Evolutionary conservation across 2,329 filamentous ascomycete genomes (phyloP).

Genomic region (Epichloe brachyelytri): DNA sequence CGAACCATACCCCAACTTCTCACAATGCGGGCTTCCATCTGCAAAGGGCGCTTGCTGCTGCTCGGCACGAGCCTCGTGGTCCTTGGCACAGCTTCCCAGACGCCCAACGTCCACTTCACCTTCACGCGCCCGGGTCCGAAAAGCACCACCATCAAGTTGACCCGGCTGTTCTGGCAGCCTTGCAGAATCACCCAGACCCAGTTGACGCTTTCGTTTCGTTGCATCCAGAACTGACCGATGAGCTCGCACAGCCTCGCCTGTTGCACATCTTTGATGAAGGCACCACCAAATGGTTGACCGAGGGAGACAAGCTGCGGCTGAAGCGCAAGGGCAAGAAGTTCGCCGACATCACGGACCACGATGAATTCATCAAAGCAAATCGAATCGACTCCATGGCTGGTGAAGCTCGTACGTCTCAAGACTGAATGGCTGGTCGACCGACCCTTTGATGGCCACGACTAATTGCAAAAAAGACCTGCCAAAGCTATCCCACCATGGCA

Average conservation of each 20-base stretch:
- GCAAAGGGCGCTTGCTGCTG: not conserved
- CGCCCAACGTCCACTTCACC: not conserved
- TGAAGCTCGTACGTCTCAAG: not conserved
- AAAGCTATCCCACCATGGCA: constrained; percentile 34
- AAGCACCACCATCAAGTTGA: constrained; percentile 7
- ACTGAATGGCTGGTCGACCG: not conserved
- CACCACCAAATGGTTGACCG: constrained; percentile 52
- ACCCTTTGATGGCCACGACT: not conserved
- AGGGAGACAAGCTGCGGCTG: constrained; percentile 60
- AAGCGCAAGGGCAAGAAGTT: constrained; percentile 55
- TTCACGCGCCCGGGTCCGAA: not conserved
- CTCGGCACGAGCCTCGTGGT: not conserved
- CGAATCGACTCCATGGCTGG: constrained; percentile 13
- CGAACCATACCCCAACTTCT: too few relatives aligned
- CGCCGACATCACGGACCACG: constrained; percentile 57
- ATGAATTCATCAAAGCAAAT: constrained; percentile 29
- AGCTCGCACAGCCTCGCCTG: constrained; percentile 33
- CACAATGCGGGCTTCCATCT: not conserved
- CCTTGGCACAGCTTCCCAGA: not conserved
- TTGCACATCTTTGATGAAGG: constrained; percentile 53
- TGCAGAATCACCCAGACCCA: constrained; percentile 15
- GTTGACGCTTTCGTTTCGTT: constrained; percentile 17
- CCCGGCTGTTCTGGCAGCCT: constrained; percentile 12
- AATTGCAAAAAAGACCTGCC: constrained; percentile 16
- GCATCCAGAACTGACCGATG: constrained; percentile 14